Evolutionary conservation across 2,329 filamentous ascomycete species (phyloP).

Genomic region (Diaporthe sp.): DNA sequence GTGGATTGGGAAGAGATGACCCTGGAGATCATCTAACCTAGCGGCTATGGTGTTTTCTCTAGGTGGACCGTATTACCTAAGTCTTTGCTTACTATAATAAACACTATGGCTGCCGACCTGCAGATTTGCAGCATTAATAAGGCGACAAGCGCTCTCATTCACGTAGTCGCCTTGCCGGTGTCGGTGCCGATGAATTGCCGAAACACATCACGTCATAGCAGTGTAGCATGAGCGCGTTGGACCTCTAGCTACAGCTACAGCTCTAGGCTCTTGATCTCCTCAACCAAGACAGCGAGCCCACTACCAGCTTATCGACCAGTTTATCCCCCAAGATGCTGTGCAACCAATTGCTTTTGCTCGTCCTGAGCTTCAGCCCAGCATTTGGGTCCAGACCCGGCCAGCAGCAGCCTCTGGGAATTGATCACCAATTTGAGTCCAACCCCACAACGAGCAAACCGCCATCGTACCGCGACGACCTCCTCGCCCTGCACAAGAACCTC

Average conservation of each 20-base stretch:
- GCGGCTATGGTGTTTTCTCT: no score
- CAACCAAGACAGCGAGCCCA: not conserved
- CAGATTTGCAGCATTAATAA: no score
- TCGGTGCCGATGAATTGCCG: not conserved
- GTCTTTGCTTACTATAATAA: no score
- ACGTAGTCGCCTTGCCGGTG: not conserved
- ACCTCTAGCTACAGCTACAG: not conserved
- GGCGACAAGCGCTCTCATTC: no score
- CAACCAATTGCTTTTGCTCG: slow-evolving; percentile 10
- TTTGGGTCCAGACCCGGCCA: not conserved
- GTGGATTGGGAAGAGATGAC: no score
- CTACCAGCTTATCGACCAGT: no score
- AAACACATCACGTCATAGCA: not conserved
- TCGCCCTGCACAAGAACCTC: slow-evolving; percentile 82
- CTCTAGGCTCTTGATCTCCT: not conserved
- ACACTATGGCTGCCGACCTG: no score
- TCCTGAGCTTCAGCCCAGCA: slow-evolving; percentile 9
- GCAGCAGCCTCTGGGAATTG: slow-evolving; percentile 21
- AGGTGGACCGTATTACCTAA: no score
- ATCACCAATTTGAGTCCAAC: not conserved
- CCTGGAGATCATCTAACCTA: no score
- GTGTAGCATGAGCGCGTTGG: not conserved
- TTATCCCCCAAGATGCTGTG: slow-evolving; percentile 16
- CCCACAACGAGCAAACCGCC: slow-evolving; percentile 42
- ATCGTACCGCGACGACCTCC: slow-evolving; percentile 65